Evolutionary conservation across 495 filamentous ascomycete species (phyloP), one percentile per base, ranked within the genome.

Genomic region (Neurospora sp.): DNA sequence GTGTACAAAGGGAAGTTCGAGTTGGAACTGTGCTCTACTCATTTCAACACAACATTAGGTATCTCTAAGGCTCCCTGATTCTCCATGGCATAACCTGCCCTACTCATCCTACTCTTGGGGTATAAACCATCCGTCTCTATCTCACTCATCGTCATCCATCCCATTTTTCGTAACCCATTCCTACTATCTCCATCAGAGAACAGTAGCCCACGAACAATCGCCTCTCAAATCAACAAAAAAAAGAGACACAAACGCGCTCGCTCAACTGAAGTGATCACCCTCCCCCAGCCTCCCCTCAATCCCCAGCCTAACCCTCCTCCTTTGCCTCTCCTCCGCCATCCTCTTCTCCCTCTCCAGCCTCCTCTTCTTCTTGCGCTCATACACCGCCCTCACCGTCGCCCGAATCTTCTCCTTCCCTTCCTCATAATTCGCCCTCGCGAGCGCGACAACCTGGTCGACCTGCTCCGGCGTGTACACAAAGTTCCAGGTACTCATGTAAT

Each of bases 401-500:
- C 89, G 90, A 31, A 93, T 90, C 81, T 90, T 89, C 54, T 92
- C 91, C 72, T 87, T 85, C 1, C 96, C 93, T 79, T 96, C 91
- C 6, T 85, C 86, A 75, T 92, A 99, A 81, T 99, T 99, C 4
- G 93, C 93, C 73, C 89, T 87, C 1, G 96, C 94, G 9, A 99
- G 87, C 27, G 88, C 87, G 10, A 96, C 90, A 0, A 95, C 91
- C 31, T 88, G 86, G 71, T 97, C 94, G 69, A 98, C 86, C 78
- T 98, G 90, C 72, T 93, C 88, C 0, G 94, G 92, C 41, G 92
- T 94, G 82, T 97, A 98, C 59, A 97, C 89, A 79, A 98, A 98
- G 80, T 98, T 99, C 96, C 96, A 98, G 1, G 96, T 99, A 76
- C 89, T 92, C 81, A 98, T 88, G 84, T 94, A 99, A 70, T 94